These are phyloP conservation scores for Aleurites moluccanus DNA, from an alignment of 441 rosid genomes.

Conservation along the genomic window DNA sequence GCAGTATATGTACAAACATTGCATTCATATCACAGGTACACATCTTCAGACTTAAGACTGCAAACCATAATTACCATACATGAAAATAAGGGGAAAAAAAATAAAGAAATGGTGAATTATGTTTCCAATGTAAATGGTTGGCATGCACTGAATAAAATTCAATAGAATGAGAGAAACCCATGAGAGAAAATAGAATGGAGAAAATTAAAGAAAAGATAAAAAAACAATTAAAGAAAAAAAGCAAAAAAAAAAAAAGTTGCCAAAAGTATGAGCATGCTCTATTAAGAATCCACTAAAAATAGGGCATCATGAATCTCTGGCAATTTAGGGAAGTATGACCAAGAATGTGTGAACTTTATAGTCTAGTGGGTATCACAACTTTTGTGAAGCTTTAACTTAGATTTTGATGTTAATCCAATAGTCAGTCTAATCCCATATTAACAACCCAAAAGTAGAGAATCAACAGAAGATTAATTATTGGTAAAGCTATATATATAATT, in stretches of 20 bases:
- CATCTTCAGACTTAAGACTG: not conserved
- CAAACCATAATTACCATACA: not conserved
- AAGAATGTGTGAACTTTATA: constrained; percentile 3
- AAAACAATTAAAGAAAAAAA: too few species aligned
- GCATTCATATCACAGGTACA: not conserved
- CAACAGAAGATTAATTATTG: not conserved
- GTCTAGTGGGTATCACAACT: constrained; percentile 14
- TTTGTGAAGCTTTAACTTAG: constrained; percentile 21
- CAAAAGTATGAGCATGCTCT: constrained; percentile 14
- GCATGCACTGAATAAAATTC: constrained; percentile 17
- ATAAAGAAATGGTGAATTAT: not conserved
- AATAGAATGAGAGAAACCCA: constrained; percentile 19
- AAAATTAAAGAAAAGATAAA: not conserved
- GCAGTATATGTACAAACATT: not conserved
- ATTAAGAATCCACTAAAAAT: constrained; percentile 25
- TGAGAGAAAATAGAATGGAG: not conserved
- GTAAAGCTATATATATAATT: not conserved
- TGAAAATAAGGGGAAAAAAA: not conserved
- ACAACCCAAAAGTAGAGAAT: not conserved
- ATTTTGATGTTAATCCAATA: constrained; percentile 21
- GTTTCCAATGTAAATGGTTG: constrained; percentile 7
- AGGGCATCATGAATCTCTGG: constrained; percentile 19
- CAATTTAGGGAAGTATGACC: not conserved
- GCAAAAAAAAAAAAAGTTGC: not conserved
- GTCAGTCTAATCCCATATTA: constrained; percentile 26